Percentiles rank a stretch among this genome's conserved stretches.
These are phyloP conservation scores for Alternaria angustiovoidea DNA, from an alignment of 2,329 filamentous ascomycete species.

Conservation along the genomic window DNA sequence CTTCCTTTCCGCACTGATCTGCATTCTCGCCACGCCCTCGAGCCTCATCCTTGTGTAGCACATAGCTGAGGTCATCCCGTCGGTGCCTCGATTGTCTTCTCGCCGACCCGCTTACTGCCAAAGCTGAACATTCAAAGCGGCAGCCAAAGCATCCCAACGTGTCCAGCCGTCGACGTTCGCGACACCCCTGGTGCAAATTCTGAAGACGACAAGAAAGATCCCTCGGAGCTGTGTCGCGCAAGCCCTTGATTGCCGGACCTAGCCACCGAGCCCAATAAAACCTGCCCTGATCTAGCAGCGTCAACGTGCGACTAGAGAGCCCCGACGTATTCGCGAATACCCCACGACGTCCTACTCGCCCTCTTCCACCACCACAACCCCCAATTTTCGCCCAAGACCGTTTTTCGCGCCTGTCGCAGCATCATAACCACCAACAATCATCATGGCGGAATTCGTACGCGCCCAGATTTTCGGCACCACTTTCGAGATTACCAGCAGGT, in stretches of 20 bases:
- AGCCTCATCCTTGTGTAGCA: slow-evolving; percentile 33
- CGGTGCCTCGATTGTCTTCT: slow-evolving; percentile 27
- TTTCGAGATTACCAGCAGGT: slow-evolving; percentile 99
- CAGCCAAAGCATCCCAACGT: slow-evolving; percentile 1
- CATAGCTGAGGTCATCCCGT: slow-evolving; percentile 13
- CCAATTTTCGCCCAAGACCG: slow-evolving; percentile 7
- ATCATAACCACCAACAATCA: slow-evolving; percentile 48
- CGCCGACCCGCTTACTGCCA: slow-evolving; percentile 25
- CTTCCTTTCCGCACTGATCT: slow-evolving; percentile 34
- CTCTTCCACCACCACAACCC: slow-evolving; percentile 13
- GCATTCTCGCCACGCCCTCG: slow-evolving; percentile 27
- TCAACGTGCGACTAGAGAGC: slow-evolving; percentile 38
- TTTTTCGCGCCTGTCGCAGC: slow-evolving; percentile 36
- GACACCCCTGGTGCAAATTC: slow-evolving; percentile 16
- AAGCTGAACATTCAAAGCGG: slow-evolving; percentile 11
- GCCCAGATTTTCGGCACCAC: slow-evolving; percentile 99
- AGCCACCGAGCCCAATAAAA: slow-evolving; percentile 24
- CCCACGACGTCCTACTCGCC: slow-evolving; percentile 25
- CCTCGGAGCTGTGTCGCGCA: slow-evolving; percentile 17
- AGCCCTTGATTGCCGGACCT: slow-evolving; percentile 24
- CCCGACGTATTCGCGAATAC: slow-evolving; percentile 24
- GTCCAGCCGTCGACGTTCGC: slow-evolving; percentile 3
- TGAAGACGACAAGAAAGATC: slow-evolving; percentile 3
- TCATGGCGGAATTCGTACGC: slow-evolving; percentile 98
- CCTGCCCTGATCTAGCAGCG: slow-evolving; percentile 27